Evolutionary conservation across 2,329 filamentous ascomycete species (phyloP).

Genomic region (Phyllachora maydis): DNA sequence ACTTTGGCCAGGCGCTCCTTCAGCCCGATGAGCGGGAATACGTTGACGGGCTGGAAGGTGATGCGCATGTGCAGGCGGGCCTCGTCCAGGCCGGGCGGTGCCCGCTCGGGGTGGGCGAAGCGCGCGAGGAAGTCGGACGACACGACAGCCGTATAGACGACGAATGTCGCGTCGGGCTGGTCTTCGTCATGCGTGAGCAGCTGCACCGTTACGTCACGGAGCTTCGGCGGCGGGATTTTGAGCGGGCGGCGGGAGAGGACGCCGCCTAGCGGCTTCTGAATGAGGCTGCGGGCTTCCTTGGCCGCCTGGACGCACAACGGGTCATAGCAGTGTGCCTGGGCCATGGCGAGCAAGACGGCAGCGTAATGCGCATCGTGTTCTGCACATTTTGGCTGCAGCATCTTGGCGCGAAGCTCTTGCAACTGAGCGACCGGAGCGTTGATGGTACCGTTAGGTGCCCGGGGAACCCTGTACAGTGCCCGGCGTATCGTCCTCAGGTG

Average conservation of each 20-base stretch:
- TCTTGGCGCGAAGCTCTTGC: constrained; percentile 22
- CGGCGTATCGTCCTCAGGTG: constrained; percentile 23
- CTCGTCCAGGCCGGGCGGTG: no score
- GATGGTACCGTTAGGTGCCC: constrained; percentile 15
- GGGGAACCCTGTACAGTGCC: constrained; percentile 22
- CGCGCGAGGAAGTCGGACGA: constrained; percentile 24
- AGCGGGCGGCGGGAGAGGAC: constrained; percentile 4
- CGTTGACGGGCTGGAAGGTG: no score
- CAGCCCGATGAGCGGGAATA: no score
- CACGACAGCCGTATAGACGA: constrained; percentile 29
- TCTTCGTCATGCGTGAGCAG: constrained; percentile 28
- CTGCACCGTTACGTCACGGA: constrained; percentile 25
- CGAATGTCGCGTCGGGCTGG: constrained; percentile 19
- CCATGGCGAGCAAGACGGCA: constrained; percentile 32
- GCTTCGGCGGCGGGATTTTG: constrained; percentile 10
- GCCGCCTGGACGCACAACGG: neutral
- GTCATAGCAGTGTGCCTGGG: constrained; percentile 29
- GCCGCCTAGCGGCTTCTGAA: constrained; percentile 6
- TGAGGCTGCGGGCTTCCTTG: constrained; percentile 4
- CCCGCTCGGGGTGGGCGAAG: no score
- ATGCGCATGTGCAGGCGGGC: no score
- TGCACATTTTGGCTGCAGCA: constrained; percentile 21
- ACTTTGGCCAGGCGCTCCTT: no score
- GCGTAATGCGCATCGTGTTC: constrained; percentile 31
- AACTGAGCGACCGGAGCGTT: constrained; percentile 27